Conservation (phyloP, 2,329 filamentous ascomycete species). For the Sporothrix luriei region DNA sequence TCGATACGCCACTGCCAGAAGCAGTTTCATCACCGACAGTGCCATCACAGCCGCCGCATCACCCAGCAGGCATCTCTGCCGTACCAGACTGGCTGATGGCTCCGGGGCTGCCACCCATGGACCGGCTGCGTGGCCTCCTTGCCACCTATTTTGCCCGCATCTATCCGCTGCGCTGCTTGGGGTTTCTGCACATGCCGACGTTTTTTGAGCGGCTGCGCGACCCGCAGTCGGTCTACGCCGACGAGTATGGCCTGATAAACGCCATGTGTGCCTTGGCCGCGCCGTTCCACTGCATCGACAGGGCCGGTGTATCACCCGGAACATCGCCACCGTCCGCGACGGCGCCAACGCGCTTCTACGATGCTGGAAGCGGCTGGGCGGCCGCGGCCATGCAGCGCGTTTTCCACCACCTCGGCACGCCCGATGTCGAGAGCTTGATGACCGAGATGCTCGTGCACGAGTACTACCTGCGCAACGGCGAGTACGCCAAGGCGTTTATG, state of each 20-base stretch:
- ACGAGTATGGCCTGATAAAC: conserved; percentile 30
- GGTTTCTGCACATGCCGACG: conserved; percentile 38
- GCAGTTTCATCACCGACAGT: neutral
- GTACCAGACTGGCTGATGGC: conserved; percentile 26
- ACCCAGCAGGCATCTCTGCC: no score
- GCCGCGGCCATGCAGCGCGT: conserved; percentile 29
- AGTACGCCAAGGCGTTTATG: conserved; percentile 34
- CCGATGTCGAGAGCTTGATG: conserved; percentile 32
- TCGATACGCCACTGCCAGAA: neutral
- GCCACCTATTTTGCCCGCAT: conserved; percentile 37
- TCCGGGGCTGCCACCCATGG: conserved; percentile 23
- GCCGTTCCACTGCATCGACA: conserved; percentile 28
- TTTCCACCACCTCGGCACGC: conserved; percentile 30
- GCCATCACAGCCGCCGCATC: neutral
- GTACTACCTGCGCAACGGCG: conserved; percentile 31
- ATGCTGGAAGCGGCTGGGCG: conserved; percentile 32
- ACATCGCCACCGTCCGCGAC: neutral
- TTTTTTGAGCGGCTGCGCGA: conserved; percentile 36
- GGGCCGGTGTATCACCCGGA: neutral
- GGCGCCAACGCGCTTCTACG: conserved; percentile 4
- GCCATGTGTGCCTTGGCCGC: conserved; percentile 33
- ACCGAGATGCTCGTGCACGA: conserved; percentile 33
- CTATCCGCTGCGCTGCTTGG: conserved; percentile 37
- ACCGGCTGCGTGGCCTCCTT: conserved; percentile 30
- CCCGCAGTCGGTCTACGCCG: conserved; percentile 9